A percentile compares a stretch with the other conserved stretches of the same genome.
phyloP scores from a whole-genome alignment of 805 yeast species.

The Candida nanaspora region DNA sequence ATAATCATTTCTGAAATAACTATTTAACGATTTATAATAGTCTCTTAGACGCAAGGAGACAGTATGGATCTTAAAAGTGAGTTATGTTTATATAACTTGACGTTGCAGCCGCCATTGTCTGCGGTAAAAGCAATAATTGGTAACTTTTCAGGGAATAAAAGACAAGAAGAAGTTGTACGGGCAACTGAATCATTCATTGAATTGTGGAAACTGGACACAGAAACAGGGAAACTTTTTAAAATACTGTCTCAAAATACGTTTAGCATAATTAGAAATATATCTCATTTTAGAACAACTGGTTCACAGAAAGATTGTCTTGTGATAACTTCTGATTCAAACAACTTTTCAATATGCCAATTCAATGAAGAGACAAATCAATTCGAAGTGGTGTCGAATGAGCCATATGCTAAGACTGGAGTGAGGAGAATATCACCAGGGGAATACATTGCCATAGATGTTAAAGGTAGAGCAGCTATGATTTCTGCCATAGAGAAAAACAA shows the following conservation, averaged over 20 bases:
- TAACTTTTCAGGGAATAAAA: conserved; percentile 47
- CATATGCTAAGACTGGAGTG: conserved; percentile 68
- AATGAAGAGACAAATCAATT: conserved; percentile 26
- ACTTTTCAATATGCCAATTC: conserved; percentile 38
- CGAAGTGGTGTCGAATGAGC: conserved; percentile 44
- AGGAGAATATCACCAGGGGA: conserved; percentile 73
- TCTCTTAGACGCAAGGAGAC: no score
- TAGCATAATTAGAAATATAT: conserved; percentile 49
- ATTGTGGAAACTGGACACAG: conserved; percentile 43
- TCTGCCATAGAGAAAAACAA: conserved; percentile 71
- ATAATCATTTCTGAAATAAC: no score
- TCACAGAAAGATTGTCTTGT: conserved; percentile 50
- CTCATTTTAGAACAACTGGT: conserved; percentile 46
- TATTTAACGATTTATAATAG: no score
- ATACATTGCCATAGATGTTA: conserved; percentile 62
- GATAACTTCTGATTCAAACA: conserved; percentile 77
- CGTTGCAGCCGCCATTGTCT: conserved; percentile 56
- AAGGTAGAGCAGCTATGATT: conserved; percentile 60
- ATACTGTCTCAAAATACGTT: conserved; percentile 41
- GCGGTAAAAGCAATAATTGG: conserved; percentile 57
- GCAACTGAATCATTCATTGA: conserved; percentile 51
- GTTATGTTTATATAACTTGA: conserved; percentile 59
- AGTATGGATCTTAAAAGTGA: conserved; percentile 20
- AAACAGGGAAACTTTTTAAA: conserved; percentile 46
- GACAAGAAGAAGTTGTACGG: conserved; percentile 55